Percentiles rank a stretch among this genome's conserved stretches.
These are phyloP conservation scores for Eutrema yunnanense DNA, from an alignment of 345 rosid genomes.

Conservation along the genomic window DNA sequence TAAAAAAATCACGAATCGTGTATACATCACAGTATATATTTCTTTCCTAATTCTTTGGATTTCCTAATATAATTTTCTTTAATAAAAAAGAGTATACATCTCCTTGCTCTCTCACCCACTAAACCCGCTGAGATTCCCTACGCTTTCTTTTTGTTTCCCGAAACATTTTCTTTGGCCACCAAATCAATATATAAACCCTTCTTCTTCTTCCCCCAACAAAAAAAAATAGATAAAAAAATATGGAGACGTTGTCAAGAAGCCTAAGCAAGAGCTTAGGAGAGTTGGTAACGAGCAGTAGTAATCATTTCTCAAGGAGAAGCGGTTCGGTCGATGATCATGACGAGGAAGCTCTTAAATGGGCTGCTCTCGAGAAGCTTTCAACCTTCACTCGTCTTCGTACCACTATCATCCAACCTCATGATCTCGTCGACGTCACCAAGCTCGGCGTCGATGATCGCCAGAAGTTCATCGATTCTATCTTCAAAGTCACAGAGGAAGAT, in stretches of 20 bases:
- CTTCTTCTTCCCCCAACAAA: neutral
- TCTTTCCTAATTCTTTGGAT: neutral
- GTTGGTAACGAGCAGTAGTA: constrained; percentile 25
- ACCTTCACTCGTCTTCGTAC: constrained; percentile 79
- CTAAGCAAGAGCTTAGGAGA: constrained; percentile 61
- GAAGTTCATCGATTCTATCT: constrained; percentile 65
- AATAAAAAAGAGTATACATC: neutral
- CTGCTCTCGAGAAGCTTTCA: constrained; percentile 82
- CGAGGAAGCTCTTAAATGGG: constrained; percentile 92
- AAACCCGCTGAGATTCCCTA: constrained; percentile 2
- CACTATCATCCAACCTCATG: constrained; percentile 46
- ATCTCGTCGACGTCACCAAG: constrained; percentile 60
- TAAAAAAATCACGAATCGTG: no score
- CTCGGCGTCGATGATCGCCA: constrained; percentile 63
- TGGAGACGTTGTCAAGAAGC: constrained; percentile 31
- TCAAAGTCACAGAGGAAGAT: constrained; percentile 82
- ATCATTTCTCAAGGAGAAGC: constrained; percentile 34
- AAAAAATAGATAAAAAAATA: neutral
- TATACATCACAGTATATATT: neutral
- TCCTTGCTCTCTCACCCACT: neutral
- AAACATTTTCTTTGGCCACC: constrained; percentile 2
- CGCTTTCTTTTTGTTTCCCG: constrained; percentile 26
- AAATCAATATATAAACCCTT: neutral
- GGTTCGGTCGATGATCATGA: constrained; percentile 48
- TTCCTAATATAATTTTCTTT: neutral